phyloP scores from a whole-genome alignment of 345 rosid species.

The Corchorus capsularis region DNA sequence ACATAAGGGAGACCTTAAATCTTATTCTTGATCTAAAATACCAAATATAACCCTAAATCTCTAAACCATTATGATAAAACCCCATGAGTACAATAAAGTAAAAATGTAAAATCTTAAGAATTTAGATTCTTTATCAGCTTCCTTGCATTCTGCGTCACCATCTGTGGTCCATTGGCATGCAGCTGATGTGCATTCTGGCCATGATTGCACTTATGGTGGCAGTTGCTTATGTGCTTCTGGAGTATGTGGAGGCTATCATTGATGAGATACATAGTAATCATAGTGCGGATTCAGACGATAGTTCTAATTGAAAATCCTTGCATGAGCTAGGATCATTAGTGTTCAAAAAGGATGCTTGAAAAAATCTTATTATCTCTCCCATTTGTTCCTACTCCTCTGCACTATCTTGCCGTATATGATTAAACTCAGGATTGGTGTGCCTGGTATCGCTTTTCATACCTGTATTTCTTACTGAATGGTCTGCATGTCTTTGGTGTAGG shows the following conservation, averaged over 20 bases:
- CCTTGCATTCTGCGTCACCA: background rate
- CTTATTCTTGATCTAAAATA: background rate
- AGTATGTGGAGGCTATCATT: no score
- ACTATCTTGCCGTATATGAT: background rate
- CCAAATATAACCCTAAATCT: background rate
- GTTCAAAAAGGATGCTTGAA: background rate
- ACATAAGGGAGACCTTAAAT: background rate
- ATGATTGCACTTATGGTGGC: background rate
- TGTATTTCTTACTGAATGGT: background rate
- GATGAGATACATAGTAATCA: background rate
- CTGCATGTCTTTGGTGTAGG: constrained; percentile 47
- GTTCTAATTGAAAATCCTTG: background rate
- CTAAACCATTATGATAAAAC: background rate
- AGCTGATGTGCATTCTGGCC: background rate
- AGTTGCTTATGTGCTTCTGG: background rate
- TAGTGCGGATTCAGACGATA: background rate
- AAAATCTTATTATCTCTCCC: background rate
- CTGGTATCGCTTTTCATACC: background rate
- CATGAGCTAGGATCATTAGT: background rate
- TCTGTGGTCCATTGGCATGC: background rate
- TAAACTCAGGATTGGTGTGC: background rate
- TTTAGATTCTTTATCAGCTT: background rate
- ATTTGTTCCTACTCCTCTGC: background rate
- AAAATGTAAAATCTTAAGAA: no score
- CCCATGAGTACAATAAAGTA: background rate